A percentile compares a stretch with the other conserved stretches of the same genome.
Conservation (phyloP, 805 yeast genomes). For the Metschnikowia dekortorum region DNA sequence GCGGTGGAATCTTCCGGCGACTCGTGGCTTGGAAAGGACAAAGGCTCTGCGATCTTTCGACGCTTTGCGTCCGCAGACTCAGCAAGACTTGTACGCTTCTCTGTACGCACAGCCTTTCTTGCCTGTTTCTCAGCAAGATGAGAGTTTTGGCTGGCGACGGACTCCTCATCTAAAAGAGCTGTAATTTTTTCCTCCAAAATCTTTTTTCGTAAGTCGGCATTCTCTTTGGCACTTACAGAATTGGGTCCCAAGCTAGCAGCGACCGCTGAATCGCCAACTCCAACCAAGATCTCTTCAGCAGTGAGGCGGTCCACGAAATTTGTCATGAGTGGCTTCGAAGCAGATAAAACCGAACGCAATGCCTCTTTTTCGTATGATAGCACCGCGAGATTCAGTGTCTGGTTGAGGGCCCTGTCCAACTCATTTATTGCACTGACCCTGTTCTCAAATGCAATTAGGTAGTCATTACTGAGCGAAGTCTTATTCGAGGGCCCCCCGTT, state of each 20-base stretch:
- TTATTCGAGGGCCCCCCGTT: background rate
- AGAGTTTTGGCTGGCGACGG: background rate
- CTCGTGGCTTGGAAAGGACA: background rate
- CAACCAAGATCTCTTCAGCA: slow-evolving; percentile 28
- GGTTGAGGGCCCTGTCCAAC: slow-evolving; percentile 13
- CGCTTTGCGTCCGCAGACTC: slow-evolving; percentile 11
- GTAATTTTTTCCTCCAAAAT: slow-evolving; percentile 4
- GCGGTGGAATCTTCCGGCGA: background rate
- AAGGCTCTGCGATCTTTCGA: slow-evolving; percentile 7
- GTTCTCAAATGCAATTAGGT: slow-evolving; percentile 12
- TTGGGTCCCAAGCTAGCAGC: slow-evolving; percentile 6
- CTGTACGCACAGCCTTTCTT: slow-evolving; percentile 3
- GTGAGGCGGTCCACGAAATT: slow-evolving; percentile 35
- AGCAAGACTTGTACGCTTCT: slow-evolving; percentile 6
- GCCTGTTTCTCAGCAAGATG: background rate
- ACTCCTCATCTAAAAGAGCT: slow-evolving; percentile 6
- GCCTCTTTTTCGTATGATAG: slow-evolving; percentile 16
- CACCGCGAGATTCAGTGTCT: slow-evolving; percentile 16
- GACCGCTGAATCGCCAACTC: slow-evolving; percentile 6
- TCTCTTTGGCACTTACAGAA: slow-evolving; percentile 1
- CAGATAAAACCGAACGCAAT: slow-evolving; percentile 10
- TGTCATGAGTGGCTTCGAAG: slow-evolving; percentile 23
- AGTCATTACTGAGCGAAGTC: slow-evolving; percentile 5
- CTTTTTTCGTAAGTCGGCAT: slow-evolving; percentile 1
- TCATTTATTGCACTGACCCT: slow-evolving; percentile 11